Percentiles rank a stretch among this genome's conserved stretches.
These are phyloP conservation scores for Pseudomicrostroma phylloplanum DNA, from an alignment of 1,284 basidiomycete species.

Conservation along the genomic window DNA sequence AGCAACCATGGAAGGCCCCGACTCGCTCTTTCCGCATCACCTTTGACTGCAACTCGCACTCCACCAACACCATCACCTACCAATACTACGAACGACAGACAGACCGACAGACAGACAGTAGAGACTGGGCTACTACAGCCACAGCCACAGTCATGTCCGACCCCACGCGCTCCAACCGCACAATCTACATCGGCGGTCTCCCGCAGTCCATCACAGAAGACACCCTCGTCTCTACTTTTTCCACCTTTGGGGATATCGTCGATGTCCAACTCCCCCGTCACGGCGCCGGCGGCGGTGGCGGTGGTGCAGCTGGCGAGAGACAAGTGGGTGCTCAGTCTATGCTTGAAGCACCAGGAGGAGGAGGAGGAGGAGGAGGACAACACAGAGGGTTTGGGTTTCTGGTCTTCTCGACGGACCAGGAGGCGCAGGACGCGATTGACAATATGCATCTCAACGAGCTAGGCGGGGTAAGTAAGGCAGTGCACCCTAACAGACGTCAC, in stretches of 20 bases:
- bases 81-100: neutral
- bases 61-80: no score
- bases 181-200: constrained; percentile 15
- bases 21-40: no score
- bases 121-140: no score
- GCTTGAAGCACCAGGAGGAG: constrained; percentile 2
- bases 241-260: constrained; percentile 18
- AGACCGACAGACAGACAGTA: neutral
- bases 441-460: constrained; percentile 24
- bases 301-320: neutral
- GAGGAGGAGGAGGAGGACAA: neutral
- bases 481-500: neutral
- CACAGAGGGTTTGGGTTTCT: constrained; percentile 20
- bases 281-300: neutral
- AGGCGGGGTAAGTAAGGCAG: constrained; percentile 3
- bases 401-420: constrained; percentile 12
- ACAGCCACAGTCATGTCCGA: neutral
- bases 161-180: neutral
- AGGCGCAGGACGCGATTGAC: constrained; percentile 20
- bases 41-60: no score
- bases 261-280: constrained; percentile 18
- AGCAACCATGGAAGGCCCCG: no score
- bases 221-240: constrained; percentile 12
- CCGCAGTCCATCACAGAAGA: constrained; percentile 7
- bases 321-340: neutral